These are phyloP conservation scores for Monilinia laxa DNA, from an alignment of 2,329 filamentous ascomycete species.

Conservation along the genomic window DNA sequence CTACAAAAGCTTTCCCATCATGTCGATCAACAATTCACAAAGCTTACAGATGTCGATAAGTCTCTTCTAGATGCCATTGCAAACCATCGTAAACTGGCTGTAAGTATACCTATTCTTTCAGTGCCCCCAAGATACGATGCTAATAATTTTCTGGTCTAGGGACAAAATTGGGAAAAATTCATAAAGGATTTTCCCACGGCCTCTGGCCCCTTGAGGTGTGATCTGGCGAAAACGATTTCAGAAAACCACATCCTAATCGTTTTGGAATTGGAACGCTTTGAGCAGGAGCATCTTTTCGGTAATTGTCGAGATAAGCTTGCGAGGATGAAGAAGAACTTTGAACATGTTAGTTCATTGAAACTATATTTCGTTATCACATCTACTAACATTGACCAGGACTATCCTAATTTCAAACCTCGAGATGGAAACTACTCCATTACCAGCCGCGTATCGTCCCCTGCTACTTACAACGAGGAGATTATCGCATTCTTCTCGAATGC, in stretches of 20 bases:
- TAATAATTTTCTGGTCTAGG: neutral
- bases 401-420: neutral
- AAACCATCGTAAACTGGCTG: neutral
- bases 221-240: neutral
- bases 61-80: neutral
- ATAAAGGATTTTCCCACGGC: neutral
- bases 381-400: neutral
- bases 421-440: neutral
- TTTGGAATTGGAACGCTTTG: neutral
- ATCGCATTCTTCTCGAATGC: neutral
- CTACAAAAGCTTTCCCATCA: neutral
- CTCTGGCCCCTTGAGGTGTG: neutral
- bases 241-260: neutral
- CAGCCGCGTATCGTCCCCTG: neutral
- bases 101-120: neutral
- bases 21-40: neutral
- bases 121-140: neutral
- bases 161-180: neutral
- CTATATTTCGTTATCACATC: too few relatives aligned
- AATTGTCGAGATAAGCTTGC: neutral
- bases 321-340: neutral
- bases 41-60: neutral
- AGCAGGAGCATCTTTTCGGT: neutral
- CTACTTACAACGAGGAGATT: neutral
- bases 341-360: neutral